Conservation (phyloP, 352 stramenopile genomes). For the Pythium biforme region DNA sequence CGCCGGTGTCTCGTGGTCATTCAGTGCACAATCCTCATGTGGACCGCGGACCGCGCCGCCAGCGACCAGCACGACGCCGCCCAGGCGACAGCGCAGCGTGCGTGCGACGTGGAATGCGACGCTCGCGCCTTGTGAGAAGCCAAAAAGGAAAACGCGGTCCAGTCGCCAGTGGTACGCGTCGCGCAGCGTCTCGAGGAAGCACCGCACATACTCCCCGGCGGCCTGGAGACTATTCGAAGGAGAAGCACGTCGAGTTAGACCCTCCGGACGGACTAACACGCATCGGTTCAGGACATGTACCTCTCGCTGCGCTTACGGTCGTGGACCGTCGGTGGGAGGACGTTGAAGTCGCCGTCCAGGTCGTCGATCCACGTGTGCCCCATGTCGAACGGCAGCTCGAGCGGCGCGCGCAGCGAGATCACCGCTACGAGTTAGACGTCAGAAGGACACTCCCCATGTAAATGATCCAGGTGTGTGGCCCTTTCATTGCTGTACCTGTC, state of each 20-base stretch:
- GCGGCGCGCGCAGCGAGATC: conserved; percentile 50
- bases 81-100: conserved; percentile 38
- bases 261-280: no score
- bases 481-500: conserved; percentile 40
- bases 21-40: conserved; percentile 25
- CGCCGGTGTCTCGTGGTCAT: conserved; percentile 40
- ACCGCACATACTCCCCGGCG: conserved; percentile 39
- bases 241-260: no score
- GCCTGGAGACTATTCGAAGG: conserved; percentile 32
- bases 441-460: no score
- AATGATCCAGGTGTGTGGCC: background rate
- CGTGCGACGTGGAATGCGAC: conserved; percentile 58
- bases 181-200: conserved; percentile 48
- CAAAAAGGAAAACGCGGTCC: conserved; percentile 60
- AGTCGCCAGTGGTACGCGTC: conserved; percentile 47
- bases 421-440: conserved; percentile 14
- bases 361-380: conserved; percentile 58
- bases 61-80: conserved; percentile 51
- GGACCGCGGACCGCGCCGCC: conserved; percentile 40
- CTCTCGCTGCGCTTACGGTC: conserved; percentile 45
- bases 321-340: conserved; percentile 38
- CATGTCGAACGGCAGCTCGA: conserved; percentile 54
- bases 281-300: conserved; percentile 29
- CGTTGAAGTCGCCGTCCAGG: conserved; percentile 45
- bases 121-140: conserved; percentile 63